Evolutionary conservation across 2,329 filamentous ascomycete species (phyloP).

Genomic region (Scedosporium minutisporum): DNA sequence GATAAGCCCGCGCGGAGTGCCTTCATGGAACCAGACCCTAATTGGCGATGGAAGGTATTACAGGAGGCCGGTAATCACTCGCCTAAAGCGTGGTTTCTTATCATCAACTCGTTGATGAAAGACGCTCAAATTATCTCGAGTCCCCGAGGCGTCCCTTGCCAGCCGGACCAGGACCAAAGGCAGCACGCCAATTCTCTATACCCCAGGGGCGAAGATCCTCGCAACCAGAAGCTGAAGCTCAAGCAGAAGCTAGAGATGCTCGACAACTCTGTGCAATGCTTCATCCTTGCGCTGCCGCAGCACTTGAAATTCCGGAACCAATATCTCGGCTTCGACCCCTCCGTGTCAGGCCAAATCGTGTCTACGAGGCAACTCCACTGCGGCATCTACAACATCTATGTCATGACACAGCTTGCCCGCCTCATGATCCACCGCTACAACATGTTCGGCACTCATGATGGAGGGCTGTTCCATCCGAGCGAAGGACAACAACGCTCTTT

Average conservation of each 20-base stretch:
- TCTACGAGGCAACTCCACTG: slow-evolving; percentile 17
- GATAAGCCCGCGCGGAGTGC: slow-evolving; percentile 16
- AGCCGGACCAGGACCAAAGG: slow-evolving; percentile 6
- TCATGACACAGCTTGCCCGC: slow-evolving; percentile 23
- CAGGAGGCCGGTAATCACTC: slow-evolving; percentile 20
- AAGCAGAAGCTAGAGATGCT: slow-evolving; percentile 18
- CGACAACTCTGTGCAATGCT: slow-evolving; percentile 21
- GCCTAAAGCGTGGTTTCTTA: slow-evolving; percentile 27
- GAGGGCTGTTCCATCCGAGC: not conserved
- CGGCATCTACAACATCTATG: slow-evolving; percentile 21
- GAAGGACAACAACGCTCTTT: not conserved
- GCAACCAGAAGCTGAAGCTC: slow-evolving; percentile 9
- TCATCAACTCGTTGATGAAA: slow-evolving; percentile 28
- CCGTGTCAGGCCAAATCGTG: slow-evolving; percentile 4
- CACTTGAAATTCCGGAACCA: slow-evolving; percentile 19
- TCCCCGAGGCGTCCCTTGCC: slow-evolving; percentile 14
- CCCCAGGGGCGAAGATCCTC: not conserved
- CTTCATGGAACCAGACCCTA: slow-evolving; percentile 20
- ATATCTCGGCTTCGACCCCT: slow-evolving; percentile 18
- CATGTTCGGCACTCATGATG: slow-evolving; percentile 15
- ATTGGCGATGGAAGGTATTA: slow-evolving; percentile 21
- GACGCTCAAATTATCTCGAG: slow-evolving; percentile 24
- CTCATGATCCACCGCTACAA: slow-evolving; percentile 24
- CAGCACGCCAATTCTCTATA: not conserved
- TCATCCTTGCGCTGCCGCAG: slow-evolving; percentile 18